Percentiles rank a stretch among this genome's conserved stretches.
Evolutionary conservation across 352 stramenopile genomes (phyloP).

Genomic region (Lagenidium giganteum): DNA sequence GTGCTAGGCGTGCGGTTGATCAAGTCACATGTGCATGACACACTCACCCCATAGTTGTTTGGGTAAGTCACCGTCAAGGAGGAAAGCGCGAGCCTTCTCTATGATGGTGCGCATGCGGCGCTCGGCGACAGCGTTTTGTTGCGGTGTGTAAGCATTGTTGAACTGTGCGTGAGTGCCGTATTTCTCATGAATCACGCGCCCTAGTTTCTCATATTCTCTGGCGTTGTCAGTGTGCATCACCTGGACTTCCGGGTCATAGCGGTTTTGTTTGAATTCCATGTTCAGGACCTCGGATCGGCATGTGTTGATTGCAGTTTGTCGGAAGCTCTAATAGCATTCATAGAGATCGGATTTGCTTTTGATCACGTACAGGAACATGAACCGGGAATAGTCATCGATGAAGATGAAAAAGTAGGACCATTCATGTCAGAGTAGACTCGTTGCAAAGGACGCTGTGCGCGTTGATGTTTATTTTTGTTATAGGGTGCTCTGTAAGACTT

Average conservation of each 20-base stretch:
- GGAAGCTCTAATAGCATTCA: conserved; percentile 5
- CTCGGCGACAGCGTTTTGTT: conserved; percentile 11
- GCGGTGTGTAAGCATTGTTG: conserved; percentile 8
- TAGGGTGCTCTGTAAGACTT: no score
- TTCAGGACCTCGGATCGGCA: conserved; percentile 1
- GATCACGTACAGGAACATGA: conserved; percentile 7
- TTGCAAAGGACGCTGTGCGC: no score
- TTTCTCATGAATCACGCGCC: background rate
- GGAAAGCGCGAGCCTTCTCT: conserved; percentile 1
- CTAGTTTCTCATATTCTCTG: conserved; percentile 8
- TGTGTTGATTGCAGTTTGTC: conserved; percentile 3
- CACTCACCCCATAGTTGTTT: conserved; percentile 7
- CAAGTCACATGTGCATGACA: conserved; percentile 3
- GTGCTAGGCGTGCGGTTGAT: conserved; percentile 9
- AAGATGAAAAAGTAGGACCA: conserved; percentile 12
- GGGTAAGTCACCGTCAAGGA: conserved; percentile 6
- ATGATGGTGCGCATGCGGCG: conserved; percentile 8
- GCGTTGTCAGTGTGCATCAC: conserved; percentile 9
- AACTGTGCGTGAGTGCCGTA: conserved; percentile 6
- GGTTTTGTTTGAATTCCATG: conserved; percentile 1
- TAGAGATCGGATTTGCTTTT: conserved; percentile 1
- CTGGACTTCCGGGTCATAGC: conserved; percentile 5
- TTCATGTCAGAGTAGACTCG: no score
- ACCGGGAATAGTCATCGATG: conserved; percentile 6
- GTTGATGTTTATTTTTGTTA: no score